Evolutionary conservation across 2,329 filamentous ascomycete species (phyloP).

Genomic region (Neocucurbitaria cava): DNA sequence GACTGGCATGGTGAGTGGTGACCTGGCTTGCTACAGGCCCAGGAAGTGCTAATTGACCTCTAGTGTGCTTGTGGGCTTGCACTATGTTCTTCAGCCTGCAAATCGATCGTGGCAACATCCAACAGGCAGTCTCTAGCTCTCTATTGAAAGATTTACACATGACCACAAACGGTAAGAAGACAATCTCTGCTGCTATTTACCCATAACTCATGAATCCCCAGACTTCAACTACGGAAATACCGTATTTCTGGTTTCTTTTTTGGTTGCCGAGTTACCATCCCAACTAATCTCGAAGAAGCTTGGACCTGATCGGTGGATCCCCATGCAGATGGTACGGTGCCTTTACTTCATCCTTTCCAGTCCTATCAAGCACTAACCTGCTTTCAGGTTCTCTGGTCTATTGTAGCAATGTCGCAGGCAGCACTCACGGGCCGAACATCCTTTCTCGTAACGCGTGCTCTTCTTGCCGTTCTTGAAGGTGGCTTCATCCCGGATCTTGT

Average conservation of each 20-base stretch:
- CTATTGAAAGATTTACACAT: too few relatives aligned
- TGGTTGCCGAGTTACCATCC: constrained; percentile 58
- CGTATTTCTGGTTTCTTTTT: constrained; percentile 81
- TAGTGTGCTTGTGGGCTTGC: neutral
- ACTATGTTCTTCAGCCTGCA: too few relatives aligned
- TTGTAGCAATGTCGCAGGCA: constrained; percentile 68
- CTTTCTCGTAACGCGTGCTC: constrained; percentile 46
- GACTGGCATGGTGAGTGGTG: too few relatives aligned
- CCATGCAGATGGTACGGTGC: constrained; percentile 50
- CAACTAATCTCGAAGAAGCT: constrained; percentile 57
- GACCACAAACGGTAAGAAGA: too few relatives aligned
- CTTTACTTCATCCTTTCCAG: too few relatives aligned
- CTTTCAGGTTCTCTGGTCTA: constrained; percentile 42
- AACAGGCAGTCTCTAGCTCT: too few relatives aligned
- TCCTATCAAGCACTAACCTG: too few relatives aligned
- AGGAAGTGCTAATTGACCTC: too few relatives aligned
- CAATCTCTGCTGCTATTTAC: too few relatives aligned
- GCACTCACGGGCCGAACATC: constrained; percentile 58
- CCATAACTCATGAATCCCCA: neutral
- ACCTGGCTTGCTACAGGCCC: too few relatives aligned
- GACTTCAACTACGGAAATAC: constrained; percentile 41
- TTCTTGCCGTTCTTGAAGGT: constrained; percentile 51
- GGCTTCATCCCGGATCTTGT: constrained; percentile 59
- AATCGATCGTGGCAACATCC: too few relatives aligned
- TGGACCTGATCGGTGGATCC: constrained; percentile 56